Conservation (phyloP, 495 filamentous ascomycete species). For the Neurospora hispaniola region DNA sequence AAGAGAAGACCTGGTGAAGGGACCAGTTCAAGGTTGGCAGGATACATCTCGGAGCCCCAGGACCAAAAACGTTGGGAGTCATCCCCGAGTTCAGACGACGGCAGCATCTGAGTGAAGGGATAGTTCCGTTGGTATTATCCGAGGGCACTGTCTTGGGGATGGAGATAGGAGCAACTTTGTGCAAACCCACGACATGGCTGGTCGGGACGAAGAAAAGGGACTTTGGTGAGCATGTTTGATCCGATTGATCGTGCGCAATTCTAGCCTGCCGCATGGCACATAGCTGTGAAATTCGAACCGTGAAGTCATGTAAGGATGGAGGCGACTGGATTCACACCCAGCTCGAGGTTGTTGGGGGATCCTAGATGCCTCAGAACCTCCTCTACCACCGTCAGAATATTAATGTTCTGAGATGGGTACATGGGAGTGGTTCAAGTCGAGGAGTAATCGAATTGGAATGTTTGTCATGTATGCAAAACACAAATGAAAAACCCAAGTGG, state of each 20-base stretch:
- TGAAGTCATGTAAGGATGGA: too few species aligned
- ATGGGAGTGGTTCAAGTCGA: background rate
- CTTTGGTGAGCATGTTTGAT: background rate
- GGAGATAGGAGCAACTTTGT: background rate
- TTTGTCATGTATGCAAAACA: background rate
- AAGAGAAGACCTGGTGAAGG: background rate
- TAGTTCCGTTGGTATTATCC: background rate
- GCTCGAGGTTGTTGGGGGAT: background rate
- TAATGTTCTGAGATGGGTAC: fast-evolving
- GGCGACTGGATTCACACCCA: too few species aligned
- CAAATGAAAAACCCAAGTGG: background rate
- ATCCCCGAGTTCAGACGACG: background rate
- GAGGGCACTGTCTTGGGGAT: background rate
- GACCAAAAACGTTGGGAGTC: background rate
- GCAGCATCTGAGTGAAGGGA: background rate
- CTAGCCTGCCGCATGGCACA: background rate
- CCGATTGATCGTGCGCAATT: background rate
- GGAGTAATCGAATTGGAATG: background rate
- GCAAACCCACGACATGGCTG: background rate
- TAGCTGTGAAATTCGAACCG: background rate
- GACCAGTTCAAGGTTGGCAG: background rate
- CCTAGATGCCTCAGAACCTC: background rate
- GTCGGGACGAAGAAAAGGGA: background rate
- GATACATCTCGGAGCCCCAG: background rate
- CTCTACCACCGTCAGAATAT: background rate